A percentile compares a stretch with the other conserved stretches of the same genome.
Evolutionary conservation across 345 rosid species (phyloP).

Genomic region (Iberis pinnata): DNA sequence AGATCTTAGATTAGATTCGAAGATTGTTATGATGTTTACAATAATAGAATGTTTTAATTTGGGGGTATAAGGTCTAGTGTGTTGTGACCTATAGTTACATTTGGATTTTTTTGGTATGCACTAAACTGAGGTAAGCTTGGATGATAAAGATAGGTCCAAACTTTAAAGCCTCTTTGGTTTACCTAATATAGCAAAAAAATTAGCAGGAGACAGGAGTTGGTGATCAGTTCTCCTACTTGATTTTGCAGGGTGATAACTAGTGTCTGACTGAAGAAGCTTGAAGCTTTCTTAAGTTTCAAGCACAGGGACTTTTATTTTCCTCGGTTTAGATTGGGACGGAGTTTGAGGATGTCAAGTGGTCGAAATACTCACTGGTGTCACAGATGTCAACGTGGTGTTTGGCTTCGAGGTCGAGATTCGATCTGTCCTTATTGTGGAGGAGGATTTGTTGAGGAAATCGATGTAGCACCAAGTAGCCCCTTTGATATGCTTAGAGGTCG

Average conservation of each 20-base stretch:
- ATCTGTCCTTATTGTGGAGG: conserved; percentile 62
- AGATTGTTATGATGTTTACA: no score
- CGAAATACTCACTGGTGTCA: conserved; percentile 86
- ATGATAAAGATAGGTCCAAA: conserved; percentile 2
- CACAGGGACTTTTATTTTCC: neutral
- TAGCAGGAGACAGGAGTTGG: conserved; percentile 29
- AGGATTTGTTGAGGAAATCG: conserved; percentile 84
- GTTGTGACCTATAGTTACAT: neutral
- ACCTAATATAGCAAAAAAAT: conserved; percentile 33
- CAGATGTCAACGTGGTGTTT: conserved; percentile 63
- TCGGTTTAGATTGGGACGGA: conserved; percentile 16
- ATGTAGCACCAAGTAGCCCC: conserved; percentile 36
- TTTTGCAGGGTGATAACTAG: conserved; percentile 28
- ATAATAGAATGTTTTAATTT: no score
- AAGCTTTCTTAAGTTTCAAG: conserved; percentile 11
- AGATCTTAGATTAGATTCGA: no score
- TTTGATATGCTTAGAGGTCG: conserved; percentile 48
- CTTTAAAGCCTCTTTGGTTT: conserved; percentile 18
- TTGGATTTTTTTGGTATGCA: conserved; percentile 18
- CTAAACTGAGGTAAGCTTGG: conserved; percentile 23
- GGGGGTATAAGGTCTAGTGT: no score
- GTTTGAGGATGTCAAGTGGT: conserved; percentile 56
- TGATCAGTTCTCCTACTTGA: conserved; percentile 26
- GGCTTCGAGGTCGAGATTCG: conserved; percentile 50
- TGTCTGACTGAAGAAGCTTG: no score